phyloP scores from a whole-genome alignment of 345 rosid genomes.

The Rhodamnia rubescens region DNA sequence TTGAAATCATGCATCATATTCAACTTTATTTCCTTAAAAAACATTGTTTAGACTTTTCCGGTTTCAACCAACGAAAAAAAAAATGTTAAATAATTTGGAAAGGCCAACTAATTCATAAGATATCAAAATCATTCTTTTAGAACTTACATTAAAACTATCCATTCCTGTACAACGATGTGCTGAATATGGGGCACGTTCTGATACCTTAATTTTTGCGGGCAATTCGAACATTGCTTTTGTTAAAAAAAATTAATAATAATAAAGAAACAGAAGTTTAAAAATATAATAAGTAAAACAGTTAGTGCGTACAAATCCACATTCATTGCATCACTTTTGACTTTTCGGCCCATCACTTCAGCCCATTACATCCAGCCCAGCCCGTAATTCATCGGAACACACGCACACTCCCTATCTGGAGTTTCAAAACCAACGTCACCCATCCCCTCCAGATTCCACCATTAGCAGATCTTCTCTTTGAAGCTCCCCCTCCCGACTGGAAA shows the following conservation, averaged over 20 bases:
- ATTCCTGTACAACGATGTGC: neutral
- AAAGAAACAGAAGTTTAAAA: too few species aligned
- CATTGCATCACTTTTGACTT: neutral
- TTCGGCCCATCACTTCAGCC: neutral
- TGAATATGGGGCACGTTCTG: neutral
- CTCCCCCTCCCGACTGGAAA: too few species aligned
- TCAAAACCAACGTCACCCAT: too few species aligned
- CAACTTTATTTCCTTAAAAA: neutral
- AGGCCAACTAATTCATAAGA: neutral
- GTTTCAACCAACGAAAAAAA: too few species aligned
- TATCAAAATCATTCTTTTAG: too few species aligned
- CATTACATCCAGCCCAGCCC: neutral
- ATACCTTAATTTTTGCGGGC: neutral
- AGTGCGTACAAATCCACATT: neutral
- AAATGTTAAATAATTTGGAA: neutral
- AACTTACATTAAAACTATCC: neutral
- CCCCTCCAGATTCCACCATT: too few species aligned
- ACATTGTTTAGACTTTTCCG: neutral
- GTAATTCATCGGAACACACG: neutral
- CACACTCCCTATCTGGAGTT: neutral
- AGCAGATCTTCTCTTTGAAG: too few species aligned
- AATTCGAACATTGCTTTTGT: neutral
- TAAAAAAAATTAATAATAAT: too few species aligned
- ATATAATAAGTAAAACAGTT: too few species aligned
- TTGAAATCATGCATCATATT: neutral